These are phyloP conservation scores for Beauveria australis DNA, from an alignment of 2,329 filamentous ascomycete genomes.

Conservation along the genomic window DNA sequence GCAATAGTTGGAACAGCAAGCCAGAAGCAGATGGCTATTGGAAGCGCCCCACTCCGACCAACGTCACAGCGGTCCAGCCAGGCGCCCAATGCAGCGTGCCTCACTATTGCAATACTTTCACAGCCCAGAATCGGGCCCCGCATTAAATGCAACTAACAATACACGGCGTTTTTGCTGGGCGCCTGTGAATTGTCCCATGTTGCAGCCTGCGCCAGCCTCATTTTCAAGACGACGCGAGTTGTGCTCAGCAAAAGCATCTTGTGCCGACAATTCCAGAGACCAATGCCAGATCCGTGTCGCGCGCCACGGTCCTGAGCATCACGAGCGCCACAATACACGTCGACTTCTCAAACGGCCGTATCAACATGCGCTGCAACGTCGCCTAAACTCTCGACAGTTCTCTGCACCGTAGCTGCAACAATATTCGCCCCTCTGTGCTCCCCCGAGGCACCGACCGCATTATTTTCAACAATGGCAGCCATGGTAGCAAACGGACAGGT, in stretches of 20 bases:
- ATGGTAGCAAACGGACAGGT: conserved; percentile 21
- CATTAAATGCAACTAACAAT: conserved; percentile 12
- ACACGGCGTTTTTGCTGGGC: background rate
- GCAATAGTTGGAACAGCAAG: background rate
- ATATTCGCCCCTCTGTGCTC: background rate
- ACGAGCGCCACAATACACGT: background rate
- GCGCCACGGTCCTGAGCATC: conserved; percentile 5
- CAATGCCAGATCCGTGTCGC: conserved; percentile 2
- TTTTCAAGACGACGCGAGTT: conserved; percentile 6
- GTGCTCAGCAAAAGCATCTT: background rate
- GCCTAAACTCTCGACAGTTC: background rate
- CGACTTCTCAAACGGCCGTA: background rate
- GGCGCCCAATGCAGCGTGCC: background rate
- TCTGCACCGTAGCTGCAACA: background rate
- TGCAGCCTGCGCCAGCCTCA: conserved; percentile 3
- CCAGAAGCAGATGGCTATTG: background rate
- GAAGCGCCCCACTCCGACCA: background rate
- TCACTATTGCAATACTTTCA: conserved; percentile 4
- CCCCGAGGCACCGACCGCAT: background rate
- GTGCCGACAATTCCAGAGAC: background rate
- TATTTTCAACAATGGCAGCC: conserved; percentile 12
- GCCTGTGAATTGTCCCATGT: conserved; percentile 4
- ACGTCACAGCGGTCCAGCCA: conserved; percentile 4
- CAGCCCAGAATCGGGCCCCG: background rate
- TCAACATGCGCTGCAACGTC: conserved; percentile 6